Evolutionary conservation across 495 filamentous ascomycete genomes (phyloP), one percentile per base, ranked within the genome.

Genomic region (Viridothelium virens): DNA sequence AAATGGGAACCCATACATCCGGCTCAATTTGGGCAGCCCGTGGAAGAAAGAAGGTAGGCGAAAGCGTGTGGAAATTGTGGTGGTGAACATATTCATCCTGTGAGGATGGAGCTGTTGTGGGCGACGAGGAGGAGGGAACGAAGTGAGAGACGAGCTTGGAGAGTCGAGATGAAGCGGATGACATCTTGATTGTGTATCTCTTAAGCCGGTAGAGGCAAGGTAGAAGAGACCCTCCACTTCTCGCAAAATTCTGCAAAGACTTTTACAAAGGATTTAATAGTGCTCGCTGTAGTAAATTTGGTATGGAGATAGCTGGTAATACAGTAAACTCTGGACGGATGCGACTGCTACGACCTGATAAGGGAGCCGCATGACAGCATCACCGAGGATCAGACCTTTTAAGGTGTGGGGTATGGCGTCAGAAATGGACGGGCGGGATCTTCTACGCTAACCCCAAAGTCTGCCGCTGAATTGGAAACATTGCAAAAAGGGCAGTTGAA

Each of bases 21-120:
- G 94, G 94, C 75, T 98, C 94, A 70, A 98, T 92, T 46, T 82
- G 80, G 3, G 93, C 94, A 37, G 94, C 94, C 63, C 93, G 86
- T 39, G 88, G 88, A 14, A 98, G 83, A 74, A 96, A 97, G 76
- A 84, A 86, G 1, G 95, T 98, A 0, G 94, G 94, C 1, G 90
- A 91, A 18, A 98, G 84, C 11, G 87, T 85, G 73, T 94, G 90
- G 69, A 89, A 80, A 79, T 96, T 85, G 72, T 84, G 74, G 33
- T 71, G 79, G 70, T 87, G 85, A 34, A 83, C 72, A 62, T 75
- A 76, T 7, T 75, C 67, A 62, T 67, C 74, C 3, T 71, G 67
- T 11, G 74, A 66, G 38, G 74, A 71, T 46, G 70, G 72, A 16
- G 72, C 63, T 34, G 4, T 77, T 70, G 78, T 74, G 67, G 75